These are phyloP conservation scores for Talaromyces sp. DNA, from an alignment of 2,329 filamentous ascomycete species.

Conservation along the genomic window DNA sequence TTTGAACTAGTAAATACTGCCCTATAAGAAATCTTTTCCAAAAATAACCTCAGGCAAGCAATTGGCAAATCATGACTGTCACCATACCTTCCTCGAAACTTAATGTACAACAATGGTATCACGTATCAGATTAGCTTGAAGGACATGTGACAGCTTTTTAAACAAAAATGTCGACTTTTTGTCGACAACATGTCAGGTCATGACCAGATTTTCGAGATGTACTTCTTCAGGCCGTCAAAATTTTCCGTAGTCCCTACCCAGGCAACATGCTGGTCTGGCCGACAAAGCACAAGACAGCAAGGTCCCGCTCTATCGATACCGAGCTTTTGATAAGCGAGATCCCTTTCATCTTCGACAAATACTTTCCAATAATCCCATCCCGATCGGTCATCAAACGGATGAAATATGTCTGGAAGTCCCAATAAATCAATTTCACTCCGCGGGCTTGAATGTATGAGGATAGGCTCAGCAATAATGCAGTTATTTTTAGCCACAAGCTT, in stretches of 20 bases:
- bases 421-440: background rate
- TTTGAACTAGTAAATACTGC: too few species aligned
- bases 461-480: conserved; percentile 1
- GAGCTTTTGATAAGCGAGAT: conserved; percentile 43
- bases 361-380: conserved; percentile 1
- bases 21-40: too few species aligned
- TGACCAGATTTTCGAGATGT: conserved; percentile 10
- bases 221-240: conserved; percentile 7
- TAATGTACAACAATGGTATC: too few species aligned
- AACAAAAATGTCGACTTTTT: too few species aligned
- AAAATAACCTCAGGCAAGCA: too few species aligned
- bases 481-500: background rate
- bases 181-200: too few species aligned
- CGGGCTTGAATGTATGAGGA: conserved; percentile 8
- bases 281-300: conserved; percentile 50
- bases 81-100: too few species aligned
- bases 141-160: too few species aligned
- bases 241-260: background rate
- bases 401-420: background rate
- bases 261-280: conserved; percentile 64
- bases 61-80: too few species aligned
- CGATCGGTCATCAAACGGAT: background rate
- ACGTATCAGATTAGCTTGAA: too few species aligned
- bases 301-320: conserved; percentile 49
- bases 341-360: background rate